Conservation (phyloP, 306 rosid species). For the Castanopsis chinensis region DNA sequence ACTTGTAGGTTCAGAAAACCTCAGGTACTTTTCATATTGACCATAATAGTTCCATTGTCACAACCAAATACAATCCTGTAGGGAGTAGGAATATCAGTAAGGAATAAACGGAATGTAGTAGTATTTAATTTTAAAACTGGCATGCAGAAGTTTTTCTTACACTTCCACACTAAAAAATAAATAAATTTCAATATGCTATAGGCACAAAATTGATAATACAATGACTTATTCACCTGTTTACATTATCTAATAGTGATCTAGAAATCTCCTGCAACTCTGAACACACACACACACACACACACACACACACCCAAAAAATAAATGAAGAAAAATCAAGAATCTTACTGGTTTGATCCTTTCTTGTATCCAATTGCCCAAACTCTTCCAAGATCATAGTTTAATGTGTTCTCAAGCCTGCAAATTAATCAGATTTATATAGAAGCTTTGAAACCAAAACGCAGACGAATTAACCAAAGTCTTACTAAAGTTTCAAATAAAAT, state of each 20-base stretch:
- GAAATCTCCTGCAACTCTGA: not conserved
- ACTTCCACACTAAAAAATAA: not conserved
- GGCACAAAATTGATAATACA: not conserved
- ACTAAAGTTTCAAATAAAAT: not conserved
- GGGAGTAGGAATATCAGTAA: not conserved
- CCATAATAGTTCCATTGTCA: conserved; percentile 25
- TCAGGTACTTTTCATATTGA: not conserved
- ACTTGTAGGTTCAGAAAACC: not conserved
- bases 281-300: not conserved
- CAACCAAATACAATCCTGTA: conserved; percentile 32
- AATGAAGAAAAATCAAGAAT: not conserved
- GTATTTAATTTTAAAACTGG: not conserved
- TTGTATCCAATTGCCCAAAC: conserved; percentile 36
- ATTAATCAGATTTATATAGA: not conserved
- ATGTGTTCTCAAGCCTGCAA: conserved; percentile 32
- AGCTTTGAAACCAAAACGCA: not conserved
- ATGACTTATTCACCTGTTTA: not conserved
- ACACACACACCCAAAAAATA: not conserved
- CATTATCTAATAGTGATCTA: not conserved
- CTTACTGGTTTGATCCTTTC: conserved; percentile 38
- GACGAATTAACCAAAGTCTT: not conserved
- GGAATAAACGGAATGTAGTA: not conserved
- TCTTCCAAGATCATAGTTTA: conserved; percentile 34
- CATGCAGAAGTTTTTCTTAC: too few species aligned
- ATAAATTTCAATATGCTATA: not conserved